Evolutionary conservation across 208 protist genomes (phyloP).

Genomic region (Leishmania tropica): DNA sequence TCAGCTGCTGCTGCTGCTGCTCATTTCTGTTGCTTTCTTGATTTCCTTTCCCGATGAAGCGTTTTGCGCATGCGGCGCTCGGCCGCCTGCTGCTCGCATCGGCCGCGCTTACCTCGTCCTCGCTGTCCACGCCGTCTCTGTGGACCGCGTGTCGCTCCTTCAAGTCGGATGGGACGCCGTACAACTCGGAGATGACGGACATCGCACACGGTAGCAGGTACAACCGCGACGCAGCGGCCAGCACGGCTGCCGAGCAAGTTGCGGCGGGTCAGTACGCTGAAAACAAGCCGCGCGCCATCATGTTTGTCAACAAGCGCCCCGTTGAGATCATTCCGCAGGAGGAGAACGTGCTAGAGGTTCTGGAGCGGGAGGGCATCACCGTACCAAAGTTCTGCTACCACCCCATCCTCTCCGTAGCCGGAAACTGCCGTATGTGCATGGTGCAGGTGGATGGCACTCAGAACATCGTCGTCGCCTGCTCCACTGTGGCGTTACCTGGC

Average conservation of each 20-base stretch:
- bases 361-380: conserved; percentile 88
- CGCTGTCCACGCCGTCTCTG: conserved; percentile 3
- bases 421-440: conserved; percentile 98
- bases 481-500: conserved; percentile 93
- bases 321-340: conserved; percentile 92
- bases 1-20: background rate
- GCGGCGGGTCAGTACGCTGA: conserved; percentile 87
- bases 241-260: conserved; percentile 62
- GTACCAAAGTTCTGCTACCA: conserved; percentile 94
- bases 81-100: conserved; percentile 3
- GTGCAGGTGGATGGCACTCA: conserved; percentile 96
- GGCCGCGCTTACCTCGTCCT: background rate
- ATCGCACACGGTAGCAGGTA: conserved; percentile 65
- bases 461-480: conserved; percentile 96
- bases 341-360: conserved; percentile 91
- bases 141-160: conserved; percentile 50
- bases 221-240: conserved; percentile 44
- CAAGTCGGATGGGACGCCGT: conserved; percentile 66
- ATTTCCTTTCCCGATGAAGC: conserved; percentile 17
- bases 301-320: conserved; percentile 92
- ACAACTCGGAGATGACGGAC: conserved; percentile 72
- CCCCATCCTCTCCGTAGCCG: conserved; percentile 94
- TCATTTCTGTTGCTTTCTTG: background rate
- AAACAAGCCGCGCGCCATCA: conserved; percentile 87
- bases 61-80: conserved; percentile 9